phyloP scores from a whole-genome alignment of 768 basidiomycete species.

The Amanita subjunquillea region DNA sequence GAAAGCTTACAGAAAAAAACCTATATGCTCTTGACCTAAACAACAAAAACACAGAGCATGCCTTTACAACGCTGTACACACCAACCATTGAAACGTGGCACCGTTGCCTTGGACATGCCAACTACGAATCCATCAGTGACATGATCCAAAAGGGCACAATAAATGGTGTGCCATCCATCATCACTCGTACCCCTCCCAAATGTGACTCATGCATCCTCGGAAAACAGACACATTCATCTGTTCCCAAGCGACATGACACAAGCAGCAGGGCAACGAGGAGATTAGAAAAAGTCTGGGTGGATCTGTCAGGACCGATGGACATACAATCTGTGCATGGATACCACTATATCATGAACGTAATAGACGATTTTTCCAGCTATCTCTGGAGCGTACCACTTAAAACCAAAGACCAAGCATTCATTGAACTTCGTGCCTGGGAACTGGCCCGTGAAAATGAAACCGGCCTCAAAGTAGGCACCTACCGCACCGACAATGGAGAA shows the following conservation, averaged over 20 bases:
- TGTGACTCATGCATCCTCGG: constrained; percentile 2
- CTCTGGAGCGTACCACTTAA: constrained; percentile 22
- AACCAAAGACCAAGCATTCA: constrained; percentile 15
- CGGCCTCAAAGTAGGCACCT: constrained; percentile 8
- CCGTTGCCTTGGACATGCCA: constrained; percentile 14
- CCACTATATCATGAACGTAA: constrained; percentile 16
- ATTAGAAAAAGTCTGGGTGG: too few relatives aligned
- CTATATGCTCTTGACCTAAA: too few relatives aligned
- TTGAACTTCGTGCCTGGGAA: constrained; percentile 18
- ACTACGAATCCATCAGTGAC: constrained; percentile 4
- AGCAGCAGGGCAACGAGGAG: too few relatives aligned
- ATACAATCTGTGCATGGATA: constrained; percentile 17
- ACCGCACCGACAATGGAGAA: constrained; percentile 16
- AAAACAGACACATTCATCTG: too few relatives aligned
- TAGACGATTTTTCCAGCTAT: constrained; percentile 8
- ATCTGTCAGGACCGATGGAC: neutral
- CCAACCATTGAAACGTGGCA: constrained; percentile 12
- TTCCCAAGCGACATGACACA: too few relatives aligned
- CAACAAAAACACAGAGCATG: too few relatives aligned
- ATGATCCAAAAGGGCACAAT: too few relatives aligned
- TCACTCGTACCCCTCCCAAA: neutral
- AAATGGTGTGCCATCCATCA: constrained; percentile 6
- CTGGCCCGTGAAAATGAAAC: constrained; percentile 13
- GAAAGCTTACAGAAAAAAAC: too few relatives aligned
- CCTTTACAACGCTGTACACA: too few relatives aligned